These are phyloP conservation scores for Castanopsis chinensis DNA, from an alignment of 306 rosid genomes.

Conservation along the genomic window DNA sequence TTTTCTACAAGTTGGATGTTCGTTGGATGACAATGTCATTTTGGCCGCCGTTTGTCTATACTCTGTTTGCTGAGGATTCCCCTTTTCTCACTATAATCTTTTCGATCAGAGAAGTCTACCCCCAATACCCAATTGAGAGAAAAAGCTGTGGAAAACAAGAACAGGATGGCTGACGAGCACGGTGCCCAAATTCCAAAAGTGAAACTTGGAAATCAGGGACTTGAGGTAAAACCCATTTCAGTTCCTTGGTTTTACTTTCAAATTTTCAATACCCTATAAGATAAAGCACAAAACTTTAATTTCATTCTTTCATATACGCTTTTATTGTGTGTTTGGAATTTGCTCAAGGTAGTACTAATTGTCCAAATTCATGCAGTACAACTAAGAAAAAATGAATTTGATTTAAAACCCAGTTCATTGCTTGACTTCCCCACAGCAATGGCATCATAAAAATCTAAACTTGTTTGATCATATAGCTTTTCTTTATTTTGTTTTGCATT, in stretches of 20 bases:
- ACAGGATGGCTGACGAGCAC: conserved; percentile 29
- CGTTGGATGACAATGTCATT: no score
- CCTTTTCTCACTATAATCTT: not conserved
- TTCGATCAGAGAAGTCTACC: not conserved
- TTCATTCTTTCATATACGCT: not conserved
- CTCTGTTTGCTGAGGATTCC: not conserved
- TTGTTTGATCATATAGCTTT: not conserved
- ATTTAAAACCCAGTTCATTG: conserved; percentile 8
- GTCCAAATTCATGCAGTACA: conserved; percentile 23
- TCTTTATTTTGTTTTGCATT: not conserved
- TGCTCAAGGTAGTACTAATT: not conserved
- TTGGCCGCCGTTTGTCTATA: not conserved
- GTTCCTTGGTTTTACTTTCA: not conserved
- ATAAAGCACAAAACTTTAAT: not conserved
- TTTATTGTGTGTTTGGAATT: not conserved
- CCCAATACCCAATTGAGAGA: not conserved
- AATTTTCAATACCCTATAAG: not conserved
- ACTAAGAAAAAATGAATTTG: conserved; percentile 29
- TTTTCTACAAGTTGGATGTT: no score
- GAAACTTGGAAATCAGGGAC: conserved; percentile 51
- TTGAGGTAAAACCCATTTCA: conserved; percentile 30
- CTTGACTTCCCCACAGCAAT: not conserved
- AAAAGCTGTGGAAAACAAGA: not conserved
- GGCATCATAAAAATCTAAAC: not conserved
- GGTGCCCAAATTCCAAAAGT: conserved; percentile 35